These are phyloP conservation scores for Hypoxylon sp. DNA, from an alignment of 2,329 filamentous ascomycete species.

Conservation along the genomic window DNA sequence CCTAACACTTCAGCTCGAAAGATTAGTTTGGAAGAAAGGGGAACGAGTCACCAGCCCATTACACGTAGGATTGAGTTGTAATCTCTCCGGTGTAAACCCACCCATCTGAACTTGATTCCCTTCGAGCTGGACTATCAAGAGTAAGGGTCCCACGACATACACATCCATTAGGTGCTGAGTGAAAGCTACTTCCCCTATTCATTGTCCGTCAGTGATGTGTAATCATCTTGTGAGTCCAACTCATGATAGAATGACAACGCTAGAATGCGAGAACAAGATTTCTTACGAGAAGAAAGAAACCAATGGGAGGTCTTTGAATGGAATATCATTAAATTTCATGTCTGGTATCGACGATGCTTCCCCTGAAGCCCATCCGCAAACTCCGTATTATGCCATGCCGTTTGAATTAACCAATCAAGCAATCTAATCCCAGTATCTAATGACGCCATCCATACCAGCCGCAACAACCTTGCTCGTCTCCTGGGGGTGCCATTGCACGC, in stretches of 20 bases:
- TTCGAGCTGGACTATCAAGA: neutral
- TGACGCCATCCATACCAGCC: slow-evolving; percentile 88
- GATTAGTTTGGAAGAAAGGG: neutral
- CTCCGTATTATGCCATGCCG: slow-evolving; percentile 37
- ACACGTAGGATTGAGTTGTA: neutral
- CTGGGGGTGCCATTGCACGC: slow-evolving; percentile 95
- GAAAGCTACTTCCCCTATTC: neutral
- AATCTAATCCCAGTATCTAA: slow-evolving; percentile 91
- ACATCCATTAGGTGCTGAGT: neutral
- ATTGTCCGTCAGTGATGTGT: no score
- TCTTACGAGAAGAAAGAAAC: neutral
- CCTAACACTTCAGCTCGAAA: neutral
- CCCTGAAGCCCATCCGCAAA: slow-evolving; percentile 22
- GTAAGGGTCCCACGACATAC: neutral
- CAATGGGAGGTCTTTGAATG: neutral
- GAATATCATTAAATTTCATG: slow-evolving; percentile 30
- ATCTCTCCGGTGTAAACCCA: neutral
- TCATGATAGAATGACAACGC: neutral
- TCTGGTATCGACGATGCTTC: slow-evolving; percentile 42
- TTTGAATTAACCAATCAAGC: neutral
- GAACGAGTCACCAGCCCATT: neutral
- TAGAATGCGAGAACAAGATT: neutral
- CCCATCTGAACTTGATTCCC: neutral
- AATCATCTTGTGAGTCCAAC: no score
- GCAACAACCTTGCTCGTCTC: slow-evolving; percentile 95